Evolutionary conservation across 1,284 basidiomycete species (phyloP).

Genomic region (Puccinia sorghi): DNA sequence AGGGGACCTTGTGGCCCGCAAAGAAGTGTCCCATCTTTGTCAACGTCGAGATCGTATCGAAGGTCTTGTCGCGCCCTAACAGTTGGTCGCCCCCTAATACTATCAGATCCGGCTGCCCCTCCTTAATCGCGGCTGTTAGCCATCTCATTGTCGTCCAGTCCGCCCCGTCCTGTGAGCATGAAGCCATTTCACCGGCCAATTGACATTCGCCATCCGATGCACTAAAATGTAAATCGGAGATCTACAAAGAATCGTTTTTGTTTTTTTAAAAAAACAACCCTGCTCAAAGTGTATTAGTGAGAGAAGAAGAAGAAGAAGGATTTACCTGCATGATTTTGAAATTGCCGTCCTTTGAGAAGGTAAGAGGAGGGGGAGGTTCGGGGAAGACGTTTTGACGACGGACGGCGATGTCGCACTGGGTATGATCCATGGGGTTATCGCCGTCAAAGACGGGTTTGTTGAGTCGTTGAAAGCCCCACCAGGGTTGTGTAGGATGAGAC

Average conservation of each 20-base stretch:
- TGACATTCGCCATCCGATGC: constrained; percentile 25
- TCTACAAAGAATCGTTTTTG: constrained; percentile 36
- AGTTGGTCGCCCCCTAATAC: constrained; percentile 45
- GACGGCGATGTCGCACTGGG: constrained; percentile 39
- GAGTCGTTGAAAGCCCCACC: constrained; percentile 48
- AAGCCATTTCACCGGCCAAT: background rate
- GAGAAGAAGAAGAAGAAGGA: background rate
- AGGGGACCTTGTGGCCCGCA: constrained; percentile 55
- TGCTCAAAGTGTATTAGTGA: too few relatives aligned
- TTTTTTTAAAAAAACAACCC: background rate
- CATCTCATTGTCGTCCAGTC: constrained; percentile 27
- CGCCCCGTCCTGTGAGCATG: constrained; percentile 27
- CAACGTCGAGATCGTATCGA: constrained; percentile 55
- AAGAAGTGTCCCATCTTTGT: constrained; percentile 53
- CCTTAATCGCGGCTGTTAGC: constrained; percentile 18
- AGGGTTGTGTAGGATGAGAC: constrained; percentile 7
- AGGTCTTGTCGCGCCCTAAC: constrained; percentile 53
- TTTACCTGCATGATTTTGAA: constrained; percentile 47
- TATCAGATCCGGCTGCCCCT: constrained; percentile 28
- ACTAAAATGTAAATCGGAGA: constrained; percentile 45
- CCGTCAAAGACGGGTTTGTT: constrained; percentile 38
- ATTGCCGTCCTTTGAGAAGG: constrained; percentile 31
- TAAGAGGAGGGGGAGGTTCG: background rate
- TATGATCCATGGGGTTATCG: constrained; percentile 10
- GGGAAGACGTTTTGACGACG: constrained; percentile 24